Percentiles rank a stretch among this genome's conserved stretches.
Conservation (phyloP, 768 basidiomycete species). For the Rubroboletus satanas region DNA sequence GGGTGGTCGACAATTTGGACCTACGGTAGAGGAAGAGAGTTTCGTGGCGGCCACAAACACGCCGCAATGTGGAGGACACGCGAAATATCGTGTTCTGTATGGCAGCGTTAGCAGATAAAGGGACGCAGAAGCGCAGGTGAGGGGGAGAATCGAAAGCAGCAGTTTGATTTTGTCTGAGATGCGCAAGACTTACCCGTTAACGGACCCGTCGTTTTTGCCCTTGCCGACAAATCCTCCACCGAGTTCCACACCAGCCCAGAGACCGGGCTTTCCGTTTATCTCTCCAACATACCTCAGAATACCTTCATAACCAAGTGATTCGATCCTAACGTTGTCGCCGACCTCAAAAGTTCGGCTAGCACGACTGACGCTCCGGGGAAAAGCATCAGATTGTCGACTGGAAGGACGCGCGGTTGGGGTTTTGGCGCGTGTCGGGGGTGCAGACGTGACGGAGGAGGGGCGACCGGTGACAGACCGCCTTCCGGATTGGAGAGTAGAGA, state of each 20-base stretch:
- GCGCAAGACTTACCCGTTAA: slow-evolving; percentile 65
- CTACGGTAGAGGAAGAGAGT: slow-evolving; percentile 72
- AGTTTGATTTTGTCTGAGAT: neutral
- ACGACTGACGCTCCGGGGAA: slow-evolving; percentile 45
- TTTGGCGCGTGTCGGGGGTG: slow-evolving; percentile 43
- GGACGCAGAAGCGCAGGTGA: neutral
- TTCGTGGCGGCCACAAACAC: slow-evolving; percentile 86
- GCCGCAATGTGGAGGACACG: slow-evolving; percentile 80
- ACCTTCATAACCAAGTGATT: slow-evolving; percentile 87
- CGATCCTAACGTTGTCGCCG: slow-evolving; percentile 83
- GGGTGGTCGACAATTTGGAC: slow-evolving; percentile 57
- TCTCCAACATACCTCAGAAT: slow-evolving; percentile 74
- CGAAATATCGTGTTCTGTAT: slow-evolving; percentile 75
- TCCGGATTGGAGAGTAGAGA: slow-evolving; percentile 41
- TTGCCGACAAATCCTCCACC: slow-evolving; percentile 80
- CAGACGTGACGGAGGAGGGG: slow-evolving; percentile 60
- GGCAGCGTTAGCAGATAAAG: slow-evolving; percentile 8
- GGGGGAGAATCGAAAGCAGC: neutral
- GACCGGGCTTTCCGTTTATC: slow-evolving; percentile 84
- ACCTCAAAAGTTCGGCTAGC: slow-evolving; percentile 51
- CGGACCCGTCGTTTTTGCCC: slow-evolving; percentile 93
- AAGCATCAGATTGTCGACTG: slow-evolving; percentile 65
- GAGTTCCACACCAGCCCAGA: slow-evolving; percentile 94
- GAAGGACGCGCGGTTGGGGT: slow-evolving; percentile 56
- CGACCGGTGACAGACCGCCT: slow-evolving; percentile 49